Evolutionary conservation across 225 moss, liverwort and hornwort species (phyloP).

Genomic region (Antitrichia curtipendula): DNA sequence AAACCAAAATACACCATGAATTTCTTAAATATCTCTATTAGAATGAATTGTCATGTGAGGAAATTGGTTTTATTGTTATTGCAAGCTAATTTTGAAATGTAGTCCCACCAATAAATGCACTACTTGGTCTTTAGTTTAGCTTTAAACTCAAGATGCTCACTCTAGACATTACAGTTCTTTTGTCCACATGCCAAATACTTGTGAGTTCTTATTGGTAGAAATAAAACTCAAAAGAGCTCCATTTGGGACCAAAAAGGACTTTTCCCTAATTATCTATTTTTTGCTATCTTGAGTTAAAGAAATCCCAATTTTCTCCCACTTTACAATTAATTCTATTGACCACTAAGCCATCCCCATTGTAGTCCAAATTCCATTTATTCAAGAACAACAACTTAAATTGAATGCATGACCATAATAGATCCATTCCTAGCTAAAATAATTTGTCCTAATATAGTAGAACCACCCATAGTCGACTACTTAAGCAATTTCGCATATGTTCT

Average conservation of each 20-base stretch:
- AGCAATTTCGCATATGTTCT: too few species aligned
- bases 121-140: neutral
- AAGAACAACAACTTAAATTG: neutral
- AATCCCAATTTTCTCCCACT: neutral
- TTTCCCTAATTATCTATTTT: neutral
- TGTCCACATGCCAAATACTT: neutral
- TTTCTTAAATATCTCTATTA: neutral
- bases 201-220: neutral
- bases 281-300: neutral
- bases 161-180: neutral
- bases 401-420: neutral
- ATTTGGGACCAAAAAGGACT: neutral
- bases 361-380: neutral
- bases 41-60: accelerated
- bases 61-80: accelerated
- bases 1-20: neutral
- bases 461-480: too few species aligned
- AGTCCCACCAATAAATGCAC: too few species aligned
- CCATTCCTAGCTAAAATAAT: neutral
- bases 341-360: neutral
- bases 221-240: too few species aligned
- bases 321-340: neutral
- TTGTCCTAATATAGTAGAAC: too few species aligned
- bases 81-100: neutral
- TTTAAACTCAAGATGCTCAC: neutral